A percentile compares a stretch with the other conserved stretches of the same genome.
Conservation (phyloP, 768 basidiomycete species). For the Hygrocybe punicea region DNA sequence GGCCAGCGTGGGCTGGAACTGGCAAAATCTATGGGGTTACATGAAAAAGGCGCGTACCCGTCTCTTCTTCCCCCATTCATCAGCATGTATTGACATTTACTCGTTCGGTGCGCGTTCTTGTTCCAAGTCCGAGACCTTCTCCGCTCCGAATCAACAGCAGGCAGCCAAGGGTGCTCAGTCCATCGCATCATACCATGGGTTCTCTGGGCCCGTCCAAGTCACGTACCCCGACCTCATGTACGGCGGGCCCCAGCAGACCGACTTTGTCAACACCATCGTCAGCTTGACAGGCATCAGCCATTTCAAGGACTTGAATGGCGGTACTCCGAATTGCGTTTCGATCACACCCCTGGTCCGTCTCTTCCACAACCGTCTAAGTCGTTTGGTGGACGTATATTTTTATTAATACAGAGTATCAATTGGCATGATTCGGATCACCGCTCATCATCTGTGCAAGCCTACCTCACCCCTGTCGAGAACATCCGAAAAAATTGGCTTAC, state of each 20-base stretch:
- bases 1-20: slow-evolving; percentile 46
- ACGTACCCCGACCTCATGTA: slow-evolving; percentile 53
- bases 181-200: slow-evolving; percentile 49
- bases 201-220: slow-evolving; percentile 51
- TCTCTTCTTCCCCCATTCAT: neutral
- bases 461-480: slow-evolving; percentile 51
- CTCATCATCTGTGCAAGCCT: slow-evolving; percentile 53
- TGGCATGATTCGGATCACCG: slow-evolving; percentile 50
- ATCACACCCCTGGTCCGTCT: slow-evolving; percentile 48
- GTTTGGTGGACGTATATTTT: neutral
- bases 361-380: no score
- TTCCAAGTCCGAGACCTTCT: slow-evolving; percentile 45
- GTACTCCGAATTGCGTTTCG: slow-evolving; percentile 53
- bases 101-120: neutral
- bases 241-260: slow-evolving; percentile 51
- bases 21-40: slow-evolving; percentile 42
- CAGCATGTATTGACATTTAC: neutral
- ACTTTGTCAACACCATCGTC: slow-evolving; percentile 47
- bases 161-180: slow-evolving; percentile 46
- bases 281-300: slow-evolving; percentile 48
- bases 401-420: slow-evolving; percentile 39
- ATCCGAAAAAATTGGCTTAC: slow-evolving; percentile 49
- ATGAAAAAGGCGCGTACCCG: slow-evolving; percentile 44
- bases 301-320: slow-evolving; percentile 52
- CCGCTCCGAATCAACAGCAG: slow-evolving; percentile 45